A percentile compares a stretch with the other conserved stretches of the same genome.
Evolutionary conservation across 345 rosid species (phyloP).

Genomic region (Gynandropsis gynandra): DNA sequence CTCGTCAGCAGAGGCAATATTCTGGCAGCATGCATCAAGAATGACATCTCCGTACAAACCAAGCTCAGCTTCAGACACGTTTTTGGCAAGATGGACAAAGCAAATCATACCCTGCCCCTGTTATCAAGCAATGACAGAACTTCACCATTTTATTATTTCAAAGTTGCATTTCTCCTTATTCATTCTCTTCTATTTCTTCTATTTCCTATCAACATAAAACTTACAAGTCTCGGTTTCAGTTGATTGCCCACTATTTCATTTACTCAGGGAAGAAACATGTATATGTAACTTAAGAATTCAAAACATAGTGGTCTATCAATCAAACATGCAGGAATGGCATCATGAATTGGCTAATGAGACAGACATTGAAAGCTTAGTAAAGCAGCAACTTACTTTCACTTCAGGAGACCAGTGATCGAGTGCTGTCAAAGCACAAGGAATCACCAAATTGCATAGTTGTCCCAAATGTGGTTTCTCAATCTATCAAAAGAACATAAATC

Average conservation of each 20-base stretch:
- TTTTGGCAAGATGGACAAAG: conserved; percentile 52
- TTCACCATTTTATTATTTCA: neutral
- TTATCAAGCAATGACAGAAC: conserved; percentile 23
- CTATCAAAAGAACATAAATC: conserved; percentile 29
- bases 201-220: neutral
- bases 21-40: conserved; percentile 90
- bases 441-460: conserved; percentile 53
- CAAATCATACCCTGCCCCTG: conserved; percentile 88
- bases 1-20: conserved; percentile 68
- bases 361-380: neutral
- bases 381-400: conserved; percentile 61
- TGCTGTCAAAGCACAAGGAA: conserved; percentile 86
- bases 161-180: too few species aligned
- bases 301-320: neutral
- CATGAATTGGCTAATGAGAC: conserved; percentile 7
- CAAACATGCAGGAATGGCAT: neutral
- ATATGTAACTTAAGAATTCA: neutral
- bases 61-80: conserved; percentile 51
- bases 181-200: neutral
- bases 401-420: conserved; percentile 90
- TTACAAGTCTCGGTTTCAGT: too few species aligned
- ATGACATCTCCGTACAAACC: conserved; percentile 56
- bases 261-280: too few species aligned
- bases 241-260: too few species aligned
- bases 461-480: conserved; percentile 51